These are phyloP conservation scores for Helotiales sp. DNA, from an alignment of 2,329 filamentous ascomycete species.

Conservation along the genomic window DNA sequence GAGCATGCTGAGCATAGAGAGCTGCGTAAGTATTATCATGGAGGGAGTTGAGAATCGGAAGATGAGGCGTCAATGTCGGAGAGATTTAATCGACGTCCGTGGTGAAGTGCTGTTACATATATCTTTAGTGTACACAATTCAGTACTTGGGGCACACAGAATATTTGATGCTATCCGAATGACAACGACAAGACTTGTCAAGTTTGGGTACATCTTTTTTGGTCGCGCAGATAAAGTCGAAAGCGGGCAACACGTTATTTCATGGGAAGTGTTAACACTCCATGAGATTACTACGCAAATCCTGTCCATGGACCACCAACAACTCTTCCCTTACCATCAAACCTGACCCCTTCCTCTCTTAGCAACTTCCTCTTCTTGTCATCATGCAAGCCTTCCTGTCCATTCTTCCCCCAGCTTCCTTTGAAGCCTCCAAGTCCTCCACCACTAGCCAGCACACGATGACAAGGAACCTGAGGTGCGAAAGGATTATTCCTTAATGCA, in stretches of 20 bases:
- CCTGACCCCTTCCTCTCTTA: conserved; percentile 63
- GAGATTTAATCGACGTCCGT: no score
- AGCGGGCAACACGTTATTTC: no score
- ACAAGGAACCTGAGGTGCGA: conserved; percentile 79
- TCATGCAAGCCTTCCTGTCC: conserved; percentile 62
- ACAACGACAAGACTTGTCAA: no score
- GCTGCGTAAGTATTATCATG: background rate
- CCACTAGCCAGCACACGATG: conserved; percentile 77
- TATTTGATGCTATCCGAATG: no score
- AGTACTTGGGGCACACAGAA: no score
- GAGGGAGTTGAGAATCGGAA: background rate
- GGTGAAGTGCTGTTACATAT: no score
- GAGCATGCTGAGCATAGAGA: background rate
- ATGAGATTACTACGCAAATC: conserved; percentile 23
- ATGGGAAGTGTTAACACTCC: no score
- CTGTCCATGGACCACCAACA: conserved; percentile 44
- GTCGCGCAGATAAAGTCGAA: no score
- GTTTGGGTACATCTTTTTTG: no score
- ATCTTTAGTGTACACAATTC: no score
- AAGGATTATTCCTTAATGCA: conserved; percentile 76
- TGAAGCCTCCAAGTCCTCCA: conserved; percentile 70
- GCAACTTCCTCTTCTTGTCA: conserved; percentile 58
- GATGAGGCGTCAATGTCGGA: background rate
- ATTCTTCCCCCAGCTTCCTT: conserved; percentile 62
- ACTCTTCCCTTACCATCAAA: conserved; percentile 62